These are phyloP conservation scores for Goffeauzyma gilvescens DNA, from an alignment of 768 basidiomycete genomes.

Conservation along the genomic window DNA sequence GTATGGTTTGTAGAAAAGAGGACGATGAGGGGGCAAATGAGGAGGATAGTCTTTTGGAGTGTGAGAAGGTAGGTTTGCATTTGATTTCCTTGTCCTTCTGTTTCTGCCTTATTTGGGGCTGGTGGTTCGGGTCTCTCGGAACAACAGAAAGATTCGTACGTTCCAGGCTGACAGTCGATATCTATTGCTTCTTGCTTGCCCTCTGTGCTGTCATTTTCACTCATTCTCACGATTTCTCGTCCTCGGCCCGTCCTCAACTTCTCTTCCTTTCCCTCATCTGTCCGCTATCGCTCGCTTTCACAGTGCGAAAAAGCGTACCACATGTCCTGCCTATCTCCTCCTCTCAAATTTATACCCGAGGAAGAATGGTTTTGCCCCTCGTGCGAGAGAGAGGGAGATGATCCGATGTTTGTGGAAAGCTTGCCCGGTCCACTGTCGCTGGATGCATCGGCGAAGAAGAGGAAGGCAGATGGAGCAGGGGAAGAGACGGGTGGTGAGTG, in stretches of 20 bases:
- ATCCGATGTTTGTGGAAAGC: background rate
- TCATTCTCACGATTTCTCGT: no score
- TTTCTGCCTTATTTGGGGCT: background rate
- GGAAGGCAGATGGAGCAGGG: no score
- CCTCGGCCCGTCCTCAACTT: no score
- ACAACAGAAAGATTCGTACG: background rate
- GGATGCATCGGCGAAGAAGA: no score
- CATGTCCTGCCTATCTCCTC: constrained; percentile 58
- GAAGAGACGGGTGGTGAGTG: no score
- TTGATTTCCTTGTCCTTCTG: background rate
- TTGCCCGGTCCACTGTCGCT: no score
- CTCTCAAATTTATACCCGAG: constrained; percentile 55
- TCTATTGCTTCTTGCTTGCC: background rate
- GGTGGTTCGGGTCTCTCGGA: background rate
- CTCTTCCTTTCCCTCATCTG: no score
- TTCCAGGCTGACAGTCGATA: background rate
- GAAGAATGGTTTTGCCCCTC: constrained; percentile 73
- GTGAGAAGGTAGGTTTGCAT: constrained; percentile 57
- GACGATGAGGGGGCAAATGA: constrained; percentile 49
- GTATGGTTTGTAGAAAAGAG: constrained; percentile 53
- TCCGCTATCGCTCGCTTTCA: background rate
- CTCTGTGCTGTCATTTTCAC: background rate
- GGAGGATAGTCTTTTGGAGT: constrained; percentile 58
- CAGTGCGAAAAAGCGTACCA: constrained; percentile 85
- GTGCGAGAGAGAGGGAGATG: constrained; percentile 35